A percentile compares a stretch with the other conserved stretches of the same genome.
phyloP scores from a whole-genome alignment of 2,329 filamentous ascomycete species.

The Ceratocystis lukuohia region DNA sequence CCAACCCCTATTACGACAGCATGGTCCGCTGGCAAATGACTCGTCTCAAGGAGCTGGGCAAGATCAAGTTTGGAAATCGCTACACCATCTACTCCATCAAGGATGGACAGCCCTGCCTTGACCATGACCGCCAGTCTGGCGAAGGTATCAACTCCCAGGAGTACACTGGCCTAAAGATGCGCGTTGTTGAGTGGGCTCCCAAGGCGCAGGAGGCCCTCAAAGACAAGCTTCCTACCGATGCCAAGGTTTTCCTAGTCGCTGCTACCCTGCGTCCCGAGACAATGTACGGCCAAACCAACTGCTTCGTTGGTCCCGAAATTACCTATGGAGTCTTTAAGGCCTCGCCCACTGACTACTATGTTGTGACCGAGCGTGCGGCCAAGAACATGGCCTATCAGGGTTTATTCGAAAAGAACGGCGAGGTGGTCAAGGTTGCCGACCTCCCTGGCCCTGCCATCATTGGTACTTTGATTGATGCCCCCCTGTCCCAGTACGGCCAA shows the following conservation, averaged over 20 bases:
- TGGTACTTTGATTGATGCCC: constrained; percentile 79
- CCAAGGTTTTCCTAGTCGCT: constrained; percentile 77
- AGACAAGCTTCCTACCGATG: constrained; percentile 63
- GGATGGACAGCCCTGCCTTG: constrained; percentile 39
- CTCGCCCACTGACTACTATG: constrained; percentile 64
- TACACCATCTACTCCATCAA: constrained; percentile 91
- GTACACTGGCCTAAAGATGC: constrained; percentile 84
- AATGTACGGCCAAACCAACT: constrained; percentile 96
- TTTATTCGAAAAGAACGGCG: constrained; percentile 64
- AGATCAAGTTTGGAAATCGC: constrained; percentile 85
- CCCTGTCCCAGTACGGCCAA: constrained; percentile 70
- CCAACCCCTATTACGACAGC: constrained; percentile 90
- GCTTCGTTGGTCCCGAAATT: constrained; percentile 85
- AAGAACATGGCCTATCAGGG: constrained; percentile 96
- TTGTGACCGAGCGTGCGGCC: constrained; percentile 73
- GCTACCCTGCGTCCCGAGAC: constrained; percentile 91
- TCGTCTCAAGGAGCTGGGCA: constrained; percentile 72
- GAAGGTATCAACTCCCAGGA: constrained; percentile 61
- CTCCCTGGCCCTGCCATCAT: constrained; percentile 67
- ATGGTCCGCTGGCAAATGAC: constrained; percentile 98
- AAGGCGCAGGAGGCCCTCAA: constrained; percentile 57
- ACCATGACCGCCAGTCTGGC: constrained; percentile 35
- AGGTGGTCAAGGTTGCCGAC: constrained; percentile 60
- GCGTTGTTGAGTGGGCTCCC: constrained; percentile 78
- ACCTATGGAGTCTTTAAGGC: constrained; percentile 79